These are phyloP conservation scores for Xylaria arbuscula DNA, from an alignment of 2,329 filamentous ascomycete species.

Conservation along the genomic window DNA sequence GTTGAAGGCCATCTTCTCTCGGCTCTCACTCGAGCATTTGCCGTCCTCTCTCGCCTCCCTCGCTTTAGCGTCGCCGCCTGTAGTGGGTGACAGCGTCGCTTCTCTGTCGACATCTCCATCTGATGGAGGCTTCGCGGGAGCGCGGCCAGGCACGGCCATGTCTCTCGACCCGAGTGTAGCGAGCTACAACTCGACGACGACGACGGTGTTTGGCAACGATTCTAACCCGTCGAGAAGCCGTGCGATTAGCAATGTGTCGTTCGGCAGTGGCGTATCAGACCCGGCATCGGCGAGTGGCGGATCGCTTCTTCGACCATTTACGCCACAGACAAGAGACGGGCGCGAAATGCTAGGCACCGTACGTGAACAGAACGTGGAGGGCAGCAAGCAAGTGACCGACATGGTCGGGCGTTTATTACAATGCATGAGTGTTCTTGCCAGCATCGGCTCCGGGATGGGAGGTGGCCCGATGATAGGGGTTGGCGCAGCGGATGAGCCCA, in stretches of 20 bases:
- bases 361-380: conserved; percentile 70
- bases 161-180: conserved; percentile 79
- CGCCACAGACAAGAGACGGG: conserved; percentile 55
- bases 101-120: conserved; percentile 64
- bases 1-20: conserved; percentile 89
- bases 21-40: conserved; percentile 84
- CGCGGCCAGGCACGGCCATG: conserved; percentile 77
- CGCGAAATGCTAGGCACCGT: conserved; percentile 52
- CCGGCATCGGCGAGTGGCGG: conserved; percentile 52
- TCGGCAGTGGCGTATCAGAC: conserved; percentile 62
- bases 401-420: conserved; percentile 96
- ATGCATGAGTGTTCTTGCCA: conserved; percentile 90
- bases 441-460: conserved; percentile 72
- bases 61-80: conserved; percentile 65
- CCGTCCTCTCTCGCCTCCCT: conserved; percentile 65
- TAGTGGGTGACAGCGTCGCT: conserved; percentile 58
- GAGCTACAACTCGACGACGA: conserved; percentile 82
- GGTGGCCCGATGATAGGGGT: conserved; percentile 38
- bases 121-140: conserved; percentile 40
- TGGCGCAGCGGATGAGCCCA: conserved; percentile 73
- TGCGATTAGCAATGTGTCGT: conserved; percentile 86
- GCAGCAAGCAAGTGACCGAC: conserved; percentile 86
- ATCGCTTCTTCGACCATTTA: conserved; percentile 62
- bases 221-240: conserved; percentile 70
- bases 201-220: conserved; percentile 79